Base-by-base conservation (phyloP, 2,329 filamentous ascomycete species). In the Penicillium janthinellum region DNA sequence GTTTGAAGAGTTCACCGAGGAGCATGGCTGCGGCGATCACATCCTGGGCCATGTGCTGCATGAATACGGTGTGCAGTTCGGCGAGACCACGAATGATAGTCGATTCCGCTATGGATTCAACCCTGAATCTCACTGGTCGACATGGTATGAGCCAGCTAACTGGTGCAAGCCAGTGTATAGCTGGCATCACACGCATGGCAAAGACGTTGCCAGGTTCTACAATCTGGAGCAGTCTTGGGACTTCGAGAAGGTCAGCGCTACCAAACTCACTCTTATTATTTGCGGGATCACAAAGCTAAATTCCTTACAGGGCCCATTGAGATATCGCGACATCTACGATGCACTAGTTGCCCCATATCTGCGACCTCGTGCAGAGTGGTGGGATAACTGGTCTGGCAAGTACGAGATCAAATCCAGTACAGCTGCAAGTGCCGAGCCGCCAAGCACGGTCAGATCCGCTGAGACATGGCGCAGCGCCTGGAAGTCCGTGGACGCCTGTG, bases 81-180 rank as follows among this genome's bases (percentile, higher is more conserved):
- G 78, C 72, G 62, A 67, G 37, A 63, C 61, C 64, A 83, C 84
- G 58, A 82, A 80, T 58, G 82, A 85, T 59, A 83, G 82, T 65
- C 81, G 82, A 4, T 79, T 75, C 52, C 83, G 81, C 8, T 67
- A 63, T 39, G 67, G 28, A 65, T 85, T 54, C 78, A 82, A 37
- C 82, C 72, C 59, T 34, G 68, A 51, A 62, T 61, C 61, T 25
- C 64, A 67, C 58, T 66, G 64, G 65, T 64, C 51, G 12, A 66
- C 57, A 1, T 64, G 62, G 64, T 68, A 59, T 38, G 61, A 66
- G n/a, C 61, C 45, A 3, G 76, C 72, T 3, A 82, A 84, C 60
- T 86, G 84, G 84, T 86, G 83, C 61, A 79, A 84, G 63, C 83
- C 83, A 8, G 78, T 84, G 17, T 69, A 66, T 38, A 69, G 67